phyloP scores from a whole-genome alignment of 2,329 filamentous ascomycete species.

The Cladosporium velox region DNA sequence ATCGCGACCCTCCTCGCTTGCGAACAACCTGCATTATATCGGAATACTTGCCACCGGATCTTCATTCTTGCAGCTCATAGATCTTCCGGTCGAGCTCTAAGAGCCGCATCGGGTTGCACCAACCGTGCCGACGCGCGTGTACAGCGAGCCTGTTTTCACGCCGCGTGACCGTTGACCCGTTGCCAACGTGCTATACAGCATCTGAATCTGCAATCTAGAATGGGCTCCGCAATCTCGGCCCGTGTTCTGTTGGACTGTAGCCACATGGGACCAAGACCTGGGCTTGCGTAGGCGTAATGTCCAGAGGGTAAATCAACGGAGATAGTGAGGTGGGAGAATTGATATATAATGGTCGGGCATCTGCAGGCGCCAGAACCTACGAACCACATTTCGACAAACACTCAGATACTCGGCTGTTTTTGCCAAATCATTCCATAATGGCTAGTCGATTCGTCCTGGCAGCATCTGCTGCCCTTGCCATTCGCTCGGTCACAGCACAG shows the following conservation, averaged over 20 bases:
- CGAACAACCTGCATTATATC: background rate
- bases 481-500: conserved; percentile 17
- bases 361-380: background rate
- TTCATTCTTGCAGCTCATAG: background rate
- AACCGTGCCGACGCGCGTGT: background rate
- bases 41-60: background rate
- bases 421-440: background rate
- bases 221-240: conserved; percentile 11
- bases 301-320: conserved; percentile 9
- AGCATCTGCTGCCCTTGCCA: conserved; percentile 13
- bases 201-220: conserved; percentile 18
- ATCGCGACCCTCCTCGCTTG: background rate
- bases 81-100: background rate
- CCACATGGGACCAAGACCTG: background rate
- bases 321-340: background rate
- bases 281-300: conserved; percentile 1
- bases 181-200: conserved; percentile 10
- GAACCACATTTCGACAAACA: background rate
- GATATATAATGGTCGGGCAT: background rate
- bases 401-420: background rate
- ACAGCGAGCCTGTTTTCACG: background rate
- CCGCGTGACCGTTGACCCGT: conserved; percentile 14
- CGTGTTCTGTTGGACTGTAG: background rate
- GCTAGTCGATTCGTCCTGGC: background rate
- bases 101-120: background rate